Base-by-base conservation (phyloP, 2,329 filamentous ascomycete species). In the Cadophora luteo-olivacea region DNA sequence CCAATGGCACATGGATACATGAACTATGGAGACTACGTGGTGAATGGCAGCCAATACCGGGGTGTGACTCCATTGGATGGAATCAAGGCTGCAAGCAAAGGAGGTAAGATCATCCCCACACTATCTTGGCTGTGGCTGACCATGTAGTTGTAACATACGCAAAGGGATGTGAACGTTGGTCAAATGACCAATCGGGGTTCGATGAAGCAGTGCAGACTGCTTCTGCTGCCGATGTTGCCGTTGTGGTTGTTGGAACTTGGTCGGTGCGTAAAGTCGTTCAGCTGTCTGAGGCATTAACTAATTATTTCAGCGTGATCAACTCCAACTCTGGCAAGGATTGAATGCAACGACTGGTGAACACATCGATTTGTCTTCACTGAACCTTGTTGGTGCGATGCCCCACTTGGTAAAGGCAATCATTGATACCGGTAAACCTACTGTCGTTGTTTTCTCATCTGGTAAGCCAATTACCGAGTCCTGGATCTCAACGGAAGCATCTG, bases 391-490 rank as follows among this genome's bases (percentile, higher is more conserved):
- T 3, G 90, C 91, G 25, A 91, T 91, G 85, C 85, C 84, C 1
- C 84, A 85, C 11, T 86, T 93, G 1, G 87, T 92, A 61, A 82
- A 85, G 73, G 89, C 90, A 25, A 86, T 93, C 74, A 86, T 91
- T 70, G 85, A 87, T 67, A 91, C 90, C 0, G 89, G 89, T 11
- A 84, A 87, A 52, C 91, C 94, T 0, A 84, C 97, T 9, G 93
- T 97, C 0, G 89, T 97, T 5, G 85, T 96, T 1, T 94, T 97
- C 76, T 88, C 92, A 0, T 93, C 97, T 11, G 91, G 91, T 57
- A 93, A 92, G 76, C 91, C 91, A 3, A 81, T 93, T 68, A 91
- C 90, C 0, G 90, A 92, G 77, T 84, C 88, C 4, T 93, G 91
- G 91, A 90, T 93, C 76, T 88, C 88, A 0, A 82, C 86, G 38